Conservation (phyloP, 2,329 filamentous ascomycete species). For the Aureobasidium musti region DNA sequence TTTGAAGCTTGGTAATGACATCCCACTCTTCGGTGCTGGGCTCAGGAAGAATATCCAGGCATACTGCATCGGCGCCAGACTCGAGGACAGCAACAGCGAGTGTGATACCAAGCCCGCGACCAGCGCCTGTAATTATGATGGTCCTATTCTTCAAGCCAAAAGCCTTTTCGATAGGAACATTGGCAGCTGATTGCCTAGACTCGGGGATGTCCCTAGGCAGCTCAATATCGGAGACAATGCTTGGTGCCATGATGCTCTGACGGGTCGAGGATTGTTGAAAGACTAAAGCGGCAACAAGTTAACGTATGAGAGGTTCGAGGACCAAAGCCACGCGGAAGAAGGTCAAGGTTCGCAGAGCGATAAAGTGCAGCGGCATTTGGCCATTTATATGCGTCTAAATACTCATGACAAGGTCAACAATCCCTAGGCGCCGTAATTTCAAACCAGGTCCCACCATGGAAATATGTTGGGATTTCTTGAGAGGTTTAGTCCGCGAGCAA, state of each 20-base stretch:
- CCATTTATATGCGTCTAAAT: not conserved
- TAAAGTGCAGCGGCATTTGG: not conserved
- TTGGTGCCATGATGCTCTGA: slow-evolving; percentile 34
- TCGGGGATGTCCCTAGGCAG: slow-evolving; percentile 35
- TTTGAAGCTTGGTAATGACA: slow-evolving; percentile 38
- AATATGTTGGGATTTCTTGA: not conserved
- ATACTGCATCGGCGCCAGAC: slow-evolving; percentile 60
- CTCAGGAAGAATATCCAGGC: slow-evolving; percentile 60
- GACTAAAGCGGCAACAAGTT: not conserved
- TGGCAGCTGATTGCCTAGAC: slow-evolving; percentile 34
- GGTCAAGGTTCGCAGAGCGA: not conserved
- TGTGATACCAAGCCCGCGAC: slow-evolving; percentile 67
- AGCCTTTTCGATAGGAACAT: slow-evolving; percentile 31
- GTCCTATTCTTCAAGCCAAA: slow-evolving; percentile 63
- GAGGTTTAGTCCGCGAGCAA: not conserved
- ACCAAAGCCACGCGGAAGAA: not conserved
- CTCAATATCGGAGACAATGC: slow-evolving; percentile 35
- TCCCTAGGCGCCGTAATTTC: not conserved
- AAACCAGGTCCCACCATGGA: not conserved
- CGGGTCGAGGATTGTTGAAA: too few relatives aligned
- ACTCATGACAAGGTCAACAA: not conserved
- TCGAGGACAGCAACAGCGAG: slow-evolving; percentile 67
- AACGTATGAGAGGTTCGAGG: too few relatives aligned
- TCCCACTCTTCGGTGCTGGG: slow-evolving; percentile 49
- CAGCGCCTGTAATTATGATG: slow-evolving; percentile 69